Percentiles rank a stretch among this genome's conserved stretches.
Conservation (phyloP, 208 protist genomes). For the Leishmania braziliensis region DNA sequence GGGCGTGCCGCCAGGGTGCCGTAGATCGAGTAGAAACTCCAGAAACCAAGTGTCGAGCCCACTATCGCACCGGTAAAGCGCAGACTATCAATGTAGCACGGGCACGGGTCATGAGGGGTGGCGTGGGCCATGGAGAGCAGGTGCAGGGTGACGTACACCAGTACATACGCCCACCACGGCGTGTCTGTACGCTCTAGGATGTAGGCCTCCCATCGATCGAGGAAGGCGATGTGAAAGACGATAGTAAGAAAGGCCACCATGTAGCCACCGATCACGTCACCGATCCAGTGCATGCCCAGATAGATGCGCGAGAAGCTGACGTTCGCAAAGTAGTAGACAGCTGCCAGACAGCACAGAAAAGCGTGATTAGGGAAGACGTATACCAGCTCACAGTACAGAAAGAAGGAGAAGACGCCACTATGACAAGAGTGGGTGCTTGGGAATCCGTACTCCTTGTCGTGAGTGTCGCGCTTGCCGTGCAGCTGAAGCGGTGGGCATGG, state of each 20-base stretch:
- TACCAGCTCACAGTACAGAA: constrained; percentile 46
- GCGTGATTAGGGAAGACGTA: constrained; percentile 39
- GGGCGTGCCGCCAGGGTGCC: constrained; percentile 28
- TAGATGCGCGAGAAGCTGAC: constrained; percentile 67
- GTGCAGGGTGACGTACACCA: constrained; percentile 44
- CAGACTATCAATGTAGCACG: constrained; percentile 77
- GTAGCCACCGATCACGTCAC: constrained; percentile 61
- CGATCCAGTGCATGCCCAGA: constrained; percentile 83
- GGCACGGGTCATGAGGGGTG: constrained; percentile 63
- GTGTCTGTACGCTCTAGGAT: constrained; percentile 21
- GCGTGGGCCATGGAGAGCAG: constrained; percentile 46
- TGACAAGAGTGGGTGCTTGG: constrained; percentile 72
- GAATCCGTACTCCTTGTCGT: constrained; percentile 77
- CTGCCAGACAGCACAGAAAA: constrained; percentile 47
- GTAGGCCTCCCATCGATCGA: constrained; percentile 34
- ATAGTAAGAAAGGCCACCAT: constrained; percentile 43
- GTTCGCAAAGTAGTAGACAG: constrained; percentile 45
- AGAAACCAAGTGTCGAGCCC: constrained; percentile 48
- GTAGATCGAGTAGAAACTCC: constrained; percentile 35
- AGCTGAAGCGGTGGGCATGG: constrained; percentile 69
- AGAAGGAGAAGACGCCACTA: constrained; percentile 58
- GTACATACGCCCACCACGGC: constrained; percentile 40
- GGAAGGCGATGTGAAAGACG: constrained; percentile 46
- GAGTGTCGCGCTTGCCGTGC: constrained; percentile 42
- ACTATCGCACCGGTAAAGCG: constrained; percentile 59